Evolutionary conservation across 371 early-diverging fungal genomes (phyloP).

Genomic region (Massospora cicadina): DNA sequence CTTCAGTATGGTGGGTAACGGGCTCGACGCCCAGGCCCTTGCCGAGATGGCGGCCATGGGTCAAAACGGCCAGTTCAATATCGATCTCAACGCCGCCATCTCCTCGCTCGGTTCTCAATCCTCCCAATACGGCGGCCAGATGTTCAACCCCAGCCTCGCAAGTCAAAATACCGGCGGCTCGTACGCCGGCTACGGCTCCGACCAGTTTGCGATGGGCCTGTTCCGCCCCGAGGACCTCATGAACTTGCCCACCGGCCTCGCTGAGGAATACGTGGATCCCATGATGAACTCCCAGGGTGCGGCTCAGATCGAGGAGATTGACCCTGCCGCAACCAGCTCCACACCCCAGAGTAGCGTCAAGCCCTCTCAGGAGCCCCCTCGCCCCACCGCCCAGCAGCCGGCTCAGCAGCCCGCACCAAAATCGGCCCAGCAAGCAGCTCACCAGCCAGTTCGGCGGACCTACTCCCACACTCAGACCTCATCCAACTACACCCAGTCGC

Average conservation of each 20-base stretch:
- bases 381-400: background rate
- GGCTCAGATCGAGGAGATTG: background rate
- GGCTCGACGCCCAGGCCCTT: slow-evolving; percentile 6
- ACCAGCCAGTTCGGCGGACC: background rate
- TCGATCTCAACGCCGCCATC: background rate
- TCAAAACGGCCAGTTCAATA: slow-evolving; percentile 1
- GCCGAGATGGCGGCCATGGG: slow-evolving; percentile 9
- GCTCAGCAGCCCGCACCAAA: background rate
- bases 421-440: background rate
- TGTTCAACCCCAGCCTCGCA: background rate
- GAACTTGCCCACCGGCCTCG: slow-evolving; percentile 7
- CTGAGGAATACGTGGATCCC: slow-evolving; percentile 3
- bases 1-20: background rate
- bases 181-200: background rate
- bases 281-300: background rate
- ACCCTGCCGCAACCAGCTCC: background rate
- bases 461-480: background rate
- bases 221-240: slow-evolving; percentile 9
- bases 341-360: background rate
- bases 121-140: background rate
- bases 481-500: background rate
- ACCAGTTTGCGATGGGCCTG: slow-evolving; percentile 5
- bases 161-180: background rate
- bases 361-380: background rate
- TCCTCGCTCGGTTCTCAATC: background rate